Conservation (phyloP, 306 rosid species). For the Bauhinia variegata region DNA sequence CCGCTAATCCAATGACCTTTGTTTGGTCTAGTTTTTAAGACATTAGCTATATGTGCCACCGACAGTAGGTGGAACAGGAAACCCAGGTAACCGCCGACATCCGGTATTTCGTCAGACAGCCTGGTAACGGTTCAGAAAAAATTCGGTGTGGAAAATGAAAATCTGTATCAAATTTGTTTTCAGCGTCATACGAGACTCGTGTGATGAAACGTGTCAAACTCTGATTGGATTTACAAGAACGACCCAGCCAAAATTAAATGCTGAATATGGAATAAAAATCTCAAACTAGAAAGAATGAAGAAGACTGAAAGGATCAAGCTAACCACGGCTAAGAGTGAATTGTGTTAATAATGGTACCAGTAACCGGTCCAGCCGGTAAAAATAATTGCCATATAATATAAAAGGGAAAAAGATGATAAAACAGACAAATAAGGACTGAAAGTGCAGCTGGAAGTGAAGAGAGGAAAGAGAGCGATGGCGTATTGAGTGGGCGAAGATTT, state of each 20-base stretch:
- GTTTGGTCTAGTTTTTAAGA: too few relatives aligned
- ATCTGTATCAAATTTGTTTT: background rate
- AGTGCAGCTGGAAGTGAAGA: slow-evolving; percentile 19
- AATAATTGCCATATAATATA: slow-evolving; percentile 10
- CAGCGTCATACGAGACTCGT: background rate
- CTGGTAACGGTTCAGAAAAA: slow-evolving; percentile 44
- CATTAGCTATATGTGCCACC: too few relatives aligned
- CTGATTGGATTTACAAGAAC: background rate
- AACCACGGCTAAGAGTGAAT: background rate
- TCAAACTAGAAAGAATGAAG: background rate
- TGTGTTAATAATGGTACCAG: slow-evolving; percentile 12
- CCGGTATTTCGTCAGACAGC: slow-evolving; percentile 50
- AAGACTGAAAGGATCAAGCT: slow-evolving; percentile 1
- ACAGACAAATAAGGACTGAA: slow-evolving; percentile 1
- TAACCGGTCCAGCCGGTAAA: slow-evolving; percentile 48
- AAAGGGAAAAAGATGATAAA: slow-evolving; percentile 18
- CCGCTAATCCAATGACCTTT: too few relatives aligned
- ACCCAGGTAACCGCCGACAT: slow-evolving; percentile 41
- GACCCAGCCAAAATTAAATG: background rate
- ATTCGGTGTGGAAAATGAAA: background rate
- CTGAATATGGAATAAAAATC: too few relatives aligned
- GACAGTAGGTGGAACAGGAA: slow-evolving; percentile 46
- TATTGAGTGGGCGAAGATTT: slow-evolving; percentile 65
- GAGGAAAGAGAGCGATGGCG: slow-evolving; percentile 52
- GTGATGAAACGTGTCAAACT: slow-evolving; percentile 4